Base-by-base conservation (phyloP, 176 grass and related monocot genomes). In the Otatea glauca region DNA sequence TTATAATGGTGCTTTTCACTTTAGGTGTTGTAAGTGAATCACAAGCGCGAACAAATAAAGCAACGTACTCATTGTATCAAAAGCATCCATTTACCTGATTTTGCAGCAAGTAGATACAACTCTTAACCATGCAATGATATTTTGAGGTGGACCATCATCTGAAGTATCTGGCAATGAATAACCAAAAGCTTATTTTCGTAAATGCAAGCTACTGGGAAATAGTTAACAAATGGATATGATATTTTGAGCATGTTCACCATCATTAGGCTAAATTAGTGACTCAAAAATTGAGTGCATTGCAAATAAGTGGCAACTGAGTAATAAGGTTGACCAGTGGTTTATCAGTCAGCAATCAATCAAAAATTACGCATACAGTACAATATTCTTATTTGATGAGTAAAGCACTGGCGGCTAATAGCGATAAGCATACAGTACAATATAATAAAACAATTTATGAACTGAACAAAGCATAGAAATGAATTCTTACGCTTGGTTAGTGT, bases 71-170 rank as follows among this genome's bases (percentile, higher is more conserved):
- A 24, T 3, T 44, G 15, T 47, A 42, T 9, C 14, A 68, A 69
- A n/a, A 65, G 16, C 21, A 34, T 18, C 24, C 50, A 74, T 9
- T 87, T 93, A 95, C 93, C 96, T 98, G 47, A 98, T 84, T 85
- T 91, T 94, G 87, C 89, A 92, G 86, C 92, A 95, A 69, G 89
- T 81, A 25, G 93, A 95, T 69, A 91, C 59, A 90, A 94, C 13
- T 88, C 81, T 90, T 83, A 98, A 89, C 93, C 91, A 95, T 80
- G 83, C 89, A 87, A 72, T 82, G 75, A 98, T 94, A 65, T 98
- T 95, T 83, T 74, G 70, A 72, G 93, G 96, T 65, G 89, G 96
- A 61, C 91, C 86, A 66, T 75, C 81, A 89, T 55, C 64, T 62
- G 12, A 20, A 55, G 54, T 80, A 87, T 80, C 93, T 89, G 83